Base-by-base conservation (phyloP, 163 green algal species). In the Chloroidium sp. region DNA sequence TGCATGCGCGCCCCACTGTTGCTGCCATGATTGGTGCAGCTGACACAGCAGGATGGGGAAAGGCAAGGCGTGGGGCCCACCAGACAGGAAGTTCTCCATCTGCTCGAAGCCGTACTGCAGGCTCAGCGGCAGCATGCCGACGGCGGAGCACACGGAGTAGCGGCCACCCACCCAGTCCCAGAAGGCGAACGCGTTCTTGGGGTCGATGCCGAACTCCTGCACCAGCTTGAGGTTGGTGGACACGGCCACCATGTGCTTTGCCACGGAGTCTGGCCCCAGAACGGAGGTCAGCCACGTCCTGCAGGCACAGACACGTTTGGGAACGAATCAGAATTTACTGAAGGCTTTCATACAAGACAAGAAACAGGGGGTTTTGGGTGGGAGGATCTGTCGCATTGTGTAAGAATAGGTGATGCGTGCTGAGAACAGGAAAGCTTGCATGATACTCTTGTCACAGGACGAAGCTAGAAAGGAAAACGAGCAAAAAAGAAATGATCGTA, bases 171-270 rank as follows among this genome's bases (percentile, higher is more conserved):
- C 96, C 96, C 96, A 99, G 91, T 98, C 95, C 97, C 97, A 99
- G 90, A 99, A 99, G 67, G 91, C 96, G 91, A 99, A 99, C 0
- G 95, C 94, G 83, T 99, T 99, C 2, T 94, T 82, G 2, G 96
- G 91, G 88, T 99, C 91, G 76, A 99, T 99, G 82, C 97, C 97
- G 91, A 99, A 99, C 85, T 96, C 93, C 82, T 93, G 95, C 61
- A 99, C 97, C 1, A 97, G 92, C 90, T 97, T 97, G 57, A 98
- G 88, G 92, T 99, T 99, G 86, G 96, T 99, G 82, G 86, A 93
- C 13, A 99, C 96, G 0, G 97, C 97, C 62, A 99, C 95, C 97
- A 99, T 99, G 92, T 99, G 97, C 92, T 97, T 97, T n/a, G 93
- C 86, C 3, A 99, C 94, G 1, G 95, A 88, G 0, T 93, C 92